Conservation (phyloP, 2,329 filamentous ascomycete species). For the Paecilomyces niveus region DNA sequence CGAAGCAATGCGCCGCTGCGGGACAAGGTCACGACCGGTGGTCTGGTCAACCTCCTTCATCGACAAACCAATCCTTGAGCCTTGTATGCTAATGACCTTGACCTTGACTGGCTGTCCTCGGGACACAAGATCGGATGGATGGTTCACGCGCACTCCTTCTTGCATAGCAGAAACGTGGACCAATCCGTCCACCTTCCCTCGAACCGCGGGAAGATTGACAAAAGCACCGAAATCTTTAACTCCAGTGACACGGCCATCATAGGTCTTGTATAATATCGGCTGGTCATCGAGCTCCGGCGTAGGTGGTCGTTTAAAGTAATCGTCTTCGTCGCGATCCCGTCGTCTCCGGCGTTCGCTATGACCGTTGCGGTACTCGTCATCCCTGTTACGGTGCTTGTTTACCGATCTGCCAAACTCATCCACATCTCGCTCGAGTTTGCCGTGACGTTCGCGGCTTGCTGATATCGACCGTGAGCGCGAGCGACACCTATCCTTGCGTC, state of each 20-base stretch:
- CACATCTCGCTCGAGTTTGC: slow-evolving; percentile 44
- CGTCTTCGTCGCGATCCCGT: slow-evolving; percentile 32
- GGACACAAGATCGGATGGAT: slow-evolving; percentile 80
- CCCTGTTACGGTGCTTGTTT: slow-evolving; percentile 31
- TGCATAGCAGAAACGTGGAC: slow-evolving; percentile 89
- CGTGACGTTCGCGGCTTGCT: slow-evolving; percentile 29
- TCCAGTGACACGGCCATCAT: slow-evolving; percentile 81
- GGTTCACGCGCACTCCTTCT: slow-evolving; percentile 77
- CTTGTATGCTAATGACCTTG: slow-evolving; percentile 83
- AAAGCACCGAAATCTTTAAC: slow-evolving; percentile 96
- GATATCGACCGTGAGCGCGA: slow-evolving; percentile 41
- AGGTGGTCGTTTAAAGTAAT: slow-evolving; percentile 59
- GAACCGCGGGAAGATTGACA: slow-evolving; percentile 81
- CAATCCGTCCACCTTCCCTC: slow-evolving; percentile 82
- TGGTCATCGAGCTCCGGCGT: slow-evolving; percentile 71
- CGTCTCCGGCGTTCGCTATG: slow-evolving; percentile 37
- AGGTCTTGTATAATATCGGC: slow-evolving; percentile 78
- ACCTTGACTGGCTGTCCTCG: slow-evolving; percentile 81
- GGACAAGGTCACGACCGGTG: slow-evolving; percentile 74
- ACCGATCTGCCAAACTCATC: slow-evolving; percentile 52
- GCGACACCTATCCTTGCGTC: slow-evolving; percentile 30
- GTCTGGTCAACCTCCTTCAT: slow-evolving; percentile 97
- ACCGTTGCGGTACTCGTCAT: slow-evolving; percentile 34
- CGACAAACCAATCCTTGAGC: slow-evolving; percentile 72
- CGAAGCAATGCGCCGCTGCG: slow-evolving; percentile 70